Conservation (phyloP, 2,329 filamentous ascomycete genomes). For the Balansia obtecta region DNA sequence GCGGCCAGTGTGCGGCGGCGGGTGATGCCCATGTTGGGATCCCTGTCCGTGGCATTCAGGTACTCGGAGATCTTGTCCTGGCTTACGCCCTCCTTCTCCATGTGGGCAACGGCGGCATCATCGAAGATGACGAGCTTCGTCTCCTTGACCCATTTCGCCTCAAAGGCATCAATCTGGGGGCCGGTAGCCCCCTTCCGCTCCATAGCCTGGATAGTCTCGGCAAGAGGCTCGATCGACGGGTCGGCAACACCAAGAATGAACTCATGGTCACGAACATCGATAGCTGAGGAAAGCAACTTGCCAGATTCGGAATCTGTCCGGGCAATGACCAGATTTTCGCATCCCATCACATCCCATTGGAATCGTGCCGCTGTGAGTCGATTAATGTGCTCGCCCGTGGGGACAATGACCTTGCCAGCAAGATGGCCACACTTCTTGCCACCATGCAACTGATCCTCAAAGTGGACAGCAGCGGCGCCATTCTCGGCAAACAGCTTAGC, state of each 20-base stretch:
- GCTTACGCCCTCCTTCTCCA: conserved; percentile 51
- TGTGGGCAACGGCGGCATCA: conserved; percentile 70
- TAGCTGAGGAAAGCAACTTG: conserved; percentile 75
- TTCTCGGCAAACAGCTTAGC: conserved; percentile 97
- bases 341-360: conserved; percentile 97
- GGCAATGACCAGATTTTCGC: conserved; percentile 87
- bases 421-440: conserved; percentile 98
- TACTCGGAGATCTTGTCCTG: conserved; percentile 57
- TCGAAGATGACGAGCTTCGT: conserved; percentile 84
- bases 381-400: conserved; percentile 92
- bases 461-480: conserved; percentile 89
- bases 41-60: conserved; percentile 43
- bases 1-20: conserved; percentile 63
- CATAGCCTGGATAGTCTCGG: conserved; percentile 84
- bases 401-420: conserved; percentile 90
- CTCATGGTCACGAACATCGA: conserved; percentile 92
- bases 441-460: conserved; percentile 94
- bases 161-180: conserved; percentile 72
- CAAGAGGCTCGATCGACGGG: conserved; percentile 60
- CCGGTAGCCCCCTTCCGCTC: conserved; percentile 67
- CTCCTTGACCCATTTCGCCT: conserved; percentile 77
- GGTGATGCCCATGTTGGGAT: conserved; percentile 66
- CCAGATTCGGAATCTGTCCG: conserved; percentile 93
- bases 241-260: conserved; percentile 85
- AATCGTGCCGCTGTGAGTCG: conserved; percentile 82